Evolutionary conservation across 768 basidiomycete genomes (phyloP), one percentile per base, ranked within the genome.

Genomic region (Boletus reticulatus): DNA sequence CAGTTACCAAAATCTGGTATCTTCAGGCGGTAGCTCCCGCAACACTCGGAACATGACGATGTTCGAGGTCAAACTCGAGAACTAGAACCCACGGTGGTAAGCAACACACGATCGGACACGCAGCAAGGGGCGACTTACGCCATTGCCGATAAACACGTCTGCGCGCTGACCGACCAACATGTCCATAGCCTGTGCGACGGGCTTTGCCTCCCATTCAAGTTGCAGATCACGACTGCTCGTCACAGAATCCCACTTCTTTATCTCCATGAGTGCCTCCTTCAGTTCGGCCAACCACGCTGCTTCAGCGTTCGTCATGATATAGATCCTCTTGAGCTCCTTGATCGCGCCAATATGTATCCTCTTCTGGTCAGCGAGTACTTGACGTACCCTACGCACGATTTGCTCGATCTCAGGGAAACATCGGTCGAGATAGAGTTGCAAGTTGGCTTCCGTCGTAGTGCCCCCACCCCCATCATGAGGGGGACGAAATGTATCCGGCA

Each of bases 61-160:
- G 48, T 78, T 80, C 12, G 78, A 75, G 0, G 78, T 80, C 56
- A 80, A 47, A 58, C 79, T 80, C 22, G 79, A 80, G 46, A 76
- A 80, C 79, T 80, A 53, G 37, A 11, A 47, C 31, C 17, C 32
- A 24, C 4, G 20, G 32, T 17, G 20, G 19, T 50, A 34, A 63
- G 48, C 43, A 29, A 39, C 16, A 39, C 38, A 10, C 19, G 32
- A 13, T 29, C 24, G 29, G 6, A 49, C 20, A 6, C 3, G 20
- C 41, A 27, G 12, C 24, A 34, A 50, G 8, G 14, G 14, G 16
- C 37, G 37, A 80, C 84, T 60, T 63, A 85, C 86, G 54, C 87
- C 88, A 63, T 89, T 89, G 9, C 88, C 88, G 42, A 89, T 72
- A 57, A 89, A 82, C 53, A 83, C 75, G 60, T 85, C 80, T 1